These are phyloP conservation scores for Henckelia pumila DNA, from an alignment of 257 asterid species.

Conservation along the genomic window DNA sequence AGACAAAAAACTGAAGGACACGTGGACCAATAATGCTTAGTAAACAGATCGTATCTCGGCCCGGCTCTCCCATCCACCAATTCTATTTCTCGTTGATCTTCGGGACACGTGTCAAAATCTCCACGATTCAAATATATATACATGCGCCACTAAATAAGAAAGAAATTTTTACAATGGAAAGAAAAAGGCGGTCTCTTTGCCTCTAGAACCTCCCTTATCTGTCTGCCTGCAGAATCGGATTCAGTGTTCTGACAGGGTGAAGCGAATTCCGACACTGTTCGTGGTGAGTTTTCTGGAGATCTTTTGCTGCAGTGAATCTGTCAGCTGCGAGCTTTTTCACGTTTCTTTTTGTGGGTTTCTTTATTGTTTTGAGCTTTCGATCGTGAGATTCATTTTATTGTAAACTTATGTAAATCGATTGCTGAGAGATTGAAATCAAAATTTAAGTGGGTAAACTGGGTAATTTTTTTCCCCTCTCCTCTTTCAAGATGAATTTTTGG, in stretches of 20 bases:
- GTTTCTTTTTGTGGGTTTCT: no score
- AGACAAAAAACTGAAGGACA: background rate
- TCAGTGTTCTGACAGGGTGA: background rate
- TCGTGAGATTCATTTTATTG: background rate
- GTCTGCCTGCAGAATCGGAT: background rate
- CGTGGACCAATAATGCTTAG: background rate
- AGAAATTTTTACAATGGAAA: background rate
- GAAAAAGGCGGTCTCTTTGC: background rate
- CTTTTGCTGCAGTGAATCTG: background rate
- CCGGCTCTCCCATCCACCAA: no score
- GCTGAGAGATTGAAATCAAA: no score
- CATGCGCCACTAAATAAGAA: no score
- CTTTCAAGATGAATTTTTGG: no score
- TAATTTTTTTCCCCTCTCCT: no score
- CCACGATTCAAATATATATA: background rate
- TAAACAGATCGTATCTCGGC: background rate
- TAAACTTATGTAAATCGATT: no score
- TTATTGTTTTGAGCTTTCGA: background rate
- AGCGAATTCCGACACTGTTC: background rate
- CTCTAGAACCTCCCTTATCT: no score
- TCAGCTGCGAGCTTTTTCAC: background rate
- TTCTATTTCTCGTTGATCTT: background rate
- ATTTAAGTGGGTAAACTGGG: no score
- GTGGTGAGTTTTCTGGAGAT: background rate
- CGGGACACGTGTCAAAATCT: background rate